Base-by-base conservation (phyloP, 2,329 filamentous ascomycete genomes). In the Xenosphaeropsis pyriputrescens region DNA sequence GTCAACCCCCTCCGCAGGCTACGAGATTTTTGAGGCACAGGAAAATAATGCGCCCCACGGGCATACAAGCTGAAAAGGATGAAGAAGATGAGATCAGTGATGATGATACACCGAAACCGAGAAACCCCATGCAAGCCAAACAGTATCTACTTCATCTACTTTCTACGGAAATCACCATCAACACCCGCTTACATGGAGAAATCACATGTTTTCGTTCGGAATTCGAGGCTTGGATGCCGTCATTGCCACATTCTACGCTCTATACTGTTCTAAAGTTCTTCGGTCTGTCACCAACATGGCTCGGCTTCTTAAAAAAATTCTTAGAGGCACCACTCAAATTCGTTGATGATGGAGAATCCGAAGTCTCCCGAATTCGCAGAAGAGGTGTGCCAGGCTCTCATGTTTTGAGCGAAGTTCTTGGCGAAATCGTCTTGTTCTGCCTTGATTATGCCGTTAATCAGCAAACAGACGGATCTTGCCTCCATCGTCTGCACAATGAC, bases 31-130 rank as follows among this genome's bases (percentile, higher is more conserved):
- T n/a, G n/a, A n/a, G n/a, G 52, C 75, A 75, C 45, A 72, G 75
- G 65, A 95, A 94, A 83, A 86, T 93, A 77, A 84, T 95, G 56
- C 88, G 88, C 55, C 91, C 85, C 72, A 81, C 81, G 72, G 88
- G 85, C n/a, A 18, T 35, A 7, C 7, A 35, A 18, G 16, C n/a
- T 18, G 16, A 35, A 4, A 7, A 8, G 26, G 8, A 30, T 15
- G 18, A 30, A 11, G 39, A 41, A 11, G 40, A 50, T 11, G 43
- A 42, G 16, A 41, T 47, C 32, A 13, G 36, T n/a, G 43, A 42
- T 29, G 12, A 34, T 36, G 36, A 41, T 2, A 16, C 35, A 9
- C 37, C 42, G 0, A 40, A 35, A 14, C 43, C 45, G 5, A 44
- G 41, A n/a, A 47, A 45, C 1, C 60, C 62, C 2, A 53, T 70